Percentiles rank a stretch among this genome's conserved stretches.
Evolutionary conservation across 164 flowering plant genomes (phyloP).

Genomic region (Protea cynaroides): DNA sequence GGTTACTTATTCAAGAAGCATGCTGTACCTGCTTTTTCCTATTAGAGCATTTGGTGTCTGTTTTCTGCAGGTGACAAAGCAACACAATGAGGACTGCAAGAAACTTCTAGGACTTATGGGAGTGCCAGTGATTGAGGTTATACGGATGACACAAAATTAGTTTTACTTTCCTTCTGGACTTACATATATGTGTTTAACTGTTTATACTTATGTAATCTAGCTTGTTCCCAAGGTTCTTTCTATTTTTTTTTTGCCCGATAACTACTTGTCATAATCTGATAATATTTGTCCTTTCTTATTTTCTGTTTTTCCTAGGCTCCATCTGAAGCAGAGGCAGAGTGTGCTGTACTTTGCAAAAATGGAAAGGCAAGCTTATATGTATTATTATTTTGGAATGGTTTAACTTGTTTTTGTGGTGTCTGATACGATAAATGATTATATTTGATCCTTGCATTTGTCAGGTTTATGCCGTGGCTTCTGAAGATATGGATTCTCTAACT

Average conservation of each 20-base stretch:
- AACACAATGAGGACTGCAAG: constrained; percentile 97
- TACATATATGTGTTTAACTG: background rate
- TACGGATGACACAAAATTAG: constrained; percentile 1
- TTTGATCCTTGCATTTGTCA: constrained; percentile 15
- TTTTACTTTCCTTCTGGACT: background rate
- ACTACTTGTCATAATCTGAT: background rate
- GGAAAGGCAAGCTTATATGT: constrained; percentile 53
- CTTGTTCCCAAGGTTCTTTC: background rate
- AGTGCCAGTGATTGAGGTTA: constrained; percentile 92
- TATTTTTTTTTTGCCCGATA: background rate
- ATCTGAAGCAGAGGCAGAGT: constrained; percentile 98
- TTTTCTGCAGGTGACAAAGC: constrained; percentile 71
- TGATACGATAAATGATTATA: background rate
- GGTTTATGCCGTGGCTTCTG: constrained; percentile 99
- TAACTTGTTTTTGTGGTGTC: background rate
- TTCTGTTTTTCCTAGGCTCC: constrained; percentile 59
- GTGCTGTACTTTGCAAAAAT: constrained; percentile 90
- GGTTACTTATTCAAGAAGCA: background rate
- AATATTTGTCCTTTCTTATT: background rate
- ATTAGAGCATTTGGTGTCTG: constrained; percentile 3
- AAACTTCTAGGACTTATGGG: constrained; percentile 90
- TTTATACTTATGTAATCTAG: background rate
- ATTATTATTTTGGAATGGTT: background rate
- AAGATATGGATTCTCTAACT: constrained; percentile 98
- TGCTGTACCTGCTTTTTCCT: background rate